phyloP scores from a whole-genome alignment of 208 protist species.

The Acanthamoeba divionensis region DNA sequence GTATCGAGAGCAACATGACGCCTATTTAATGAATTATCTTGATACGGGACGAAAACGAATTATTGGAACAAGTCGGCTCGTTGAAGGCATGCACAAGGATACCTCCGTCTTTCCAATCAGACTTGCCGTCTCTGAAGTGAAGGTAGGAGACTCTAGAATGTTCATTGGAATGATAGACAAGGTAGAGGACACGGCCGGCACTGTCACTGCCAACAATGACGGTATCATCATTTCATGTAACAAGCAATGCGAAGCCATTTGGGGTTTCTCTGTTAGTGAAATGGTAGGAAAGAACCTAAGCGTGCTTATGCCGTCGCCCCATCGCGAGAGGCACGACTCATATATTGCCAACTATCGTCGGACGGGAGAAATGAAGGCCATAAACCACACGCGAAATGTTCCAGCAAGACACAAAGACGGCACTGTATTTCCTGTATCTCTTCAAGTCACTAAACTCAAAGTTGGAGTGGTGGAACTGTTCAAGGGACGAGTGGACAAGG shows the following conservation, averaged over 20 bases:
- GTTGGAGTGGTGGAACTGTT: conserved; percentile 46
- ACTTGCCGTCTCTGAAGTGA: conserved; percentile 3
- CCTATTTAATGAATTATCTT: conserved; percentile 1
- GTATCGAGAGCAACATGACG: conserved; percentile 53
- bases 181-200: conserved; percentile 41
- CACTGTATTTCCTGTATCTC: conserved; percentile 42
- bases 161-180: background rate
- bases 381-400: conserved; percentile 23
- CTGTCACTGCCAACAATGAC: conserved; percentile 38
- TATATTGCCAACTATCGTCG: conserved; percentile 52
- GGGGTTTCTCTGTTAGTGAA: conserved; percentile 38
- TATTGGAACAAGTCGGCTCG: background rate
- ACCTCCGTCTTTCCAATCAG: conserved; percentile 36
- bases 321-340: conserved; percentile 23
- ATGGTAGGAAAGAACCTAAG: conserved; percentile 45
- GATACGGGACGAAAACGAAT: background rate
- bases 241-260: conserved; percentile 52
- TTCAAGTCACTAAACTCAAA: conserved; percentile 49
- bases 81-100: conserved; percentile 28
- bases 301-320: conserved; percentile 49
- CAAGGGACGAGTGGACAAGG: conserved; percentile 43
- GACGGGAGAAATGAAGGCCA: conserved; percentile 39
- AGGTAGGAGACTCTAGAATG: background rate
- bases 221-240: conserved; percentile 46
- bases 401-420: conserved; percentile 37